Percentiles rank a stretch among this genome's conserved stretches.
phyloP scores from a whole-genome alignment of 1,284 basidiomycete species.

The Fomitopsis palustris region DNA sequence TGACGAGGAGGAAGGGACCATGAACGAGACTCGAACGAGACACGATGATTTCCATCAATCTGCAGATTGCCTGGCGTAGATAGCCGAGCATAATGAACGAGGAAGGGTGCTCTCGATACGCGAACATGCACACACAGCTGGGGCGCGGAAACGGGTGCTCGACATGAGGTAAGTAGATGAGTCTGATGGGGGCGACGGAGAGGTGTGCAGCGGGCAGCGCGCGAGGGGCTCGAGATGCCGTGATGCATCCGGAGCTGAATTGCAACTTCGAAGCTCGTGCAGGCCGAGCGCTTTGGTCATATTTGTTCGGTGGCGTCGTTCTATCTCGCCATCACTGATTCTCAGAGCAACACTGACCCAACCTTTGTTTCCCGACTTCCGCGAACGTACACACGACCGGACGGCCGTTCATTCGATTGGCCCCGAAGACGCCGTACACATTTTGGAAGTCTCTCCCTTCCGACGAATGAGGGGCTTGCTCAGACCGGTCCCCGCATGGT shows the following conservation, averaged over 20 bases:
- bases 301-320: conserved; percentile 3
- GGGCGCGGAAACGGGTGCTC: not conserved
- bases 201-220: not conserved
- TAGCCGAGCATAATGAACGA: not conserved
- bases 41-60: not conserved
- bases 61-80: not conserved
- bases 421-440: not conserved
- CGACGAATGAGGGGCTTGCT: not conserved
- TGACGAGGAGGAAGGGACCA: not conserved
- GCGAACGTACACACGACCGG: not conserved
- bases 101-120: not conserved
- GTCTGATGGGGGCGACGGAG: not conserved
- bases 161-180: not conserved
- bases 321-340: conserved; percentile 1
- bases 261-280: not conserved
- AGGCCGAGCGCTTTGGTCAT: not conserved
- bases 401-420: not conserved
- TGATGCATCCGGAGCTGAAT: not conserved
- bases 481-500: not conserved
- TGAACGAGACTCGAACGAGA: not conserved
- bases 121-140: not conserved
- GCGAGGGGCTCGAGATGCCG: not conserved
- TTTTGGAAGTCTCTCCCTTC: not conserved
- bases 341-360: not conserved
- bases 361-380: not conserved